Evolutionary conservation across 2,329 filamentous ascomycete genomes (phyloP), one percentile per base, ranked within the genome.

Genomic region (Daldinia eschscholtzii): DNA sequence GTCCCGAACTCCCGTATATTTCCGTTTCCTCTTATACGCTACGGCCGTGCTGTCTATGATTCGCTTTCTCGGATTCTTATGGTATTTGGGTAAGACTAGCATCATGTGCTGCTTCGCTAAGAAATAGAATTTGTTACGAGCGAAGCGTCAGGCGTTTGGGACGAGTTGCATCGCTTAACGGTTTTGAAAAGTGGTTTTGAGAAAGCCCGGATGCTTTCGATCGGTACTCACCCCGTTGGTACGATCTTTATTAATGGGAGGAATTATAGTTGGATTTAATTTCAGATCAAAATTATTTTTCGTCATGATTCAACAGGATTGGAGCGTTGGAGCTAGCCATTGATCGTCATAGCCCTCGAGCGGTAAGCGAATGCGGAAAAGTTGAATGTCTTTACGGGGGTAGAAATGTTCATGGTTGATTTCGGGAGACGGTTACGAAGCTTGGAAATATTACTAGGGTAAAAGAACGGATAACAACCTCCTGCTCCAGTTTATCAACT

Each of bases 21-120:
- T 52, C 46, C 46, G 46, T 1, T 52, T 52, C 28, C 46, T 52
- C 26, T n/a, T 57, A 15, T 57, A 57, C 12, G 18, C 53, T 10
- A 41, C 53, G 15, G 33, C 52, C 80, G 66, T 83, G 82, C 35
- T 81, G 80, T 65, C 83, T 80, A 0, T 82, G 81, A 33, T 52
- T 33, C 46, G 46, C 15, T 52, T 52, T 9, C 3, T 52, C 46
- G 46, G 46, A 9, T 52, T 52, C 46, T 1, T 52, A 7, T 52
- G 46, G 46, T 52, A 33, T 33, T 18, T 52, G 0, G 80, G 81
- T 1, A 84, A 65, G 18, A 52, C 46, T 1, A 18, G 13, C 46
- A 33, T 52, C 2, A 52, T 52, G 46, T 4, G 46, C 26, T 52
- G 46, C 15, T 52, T 52, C 26, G 13, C 46, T 26, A 52, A 33